Evolutionary conservation across 2,329 filamentous ascomycete species (phyloP).

Genomic region (Alternaria arborescens): DNA sequence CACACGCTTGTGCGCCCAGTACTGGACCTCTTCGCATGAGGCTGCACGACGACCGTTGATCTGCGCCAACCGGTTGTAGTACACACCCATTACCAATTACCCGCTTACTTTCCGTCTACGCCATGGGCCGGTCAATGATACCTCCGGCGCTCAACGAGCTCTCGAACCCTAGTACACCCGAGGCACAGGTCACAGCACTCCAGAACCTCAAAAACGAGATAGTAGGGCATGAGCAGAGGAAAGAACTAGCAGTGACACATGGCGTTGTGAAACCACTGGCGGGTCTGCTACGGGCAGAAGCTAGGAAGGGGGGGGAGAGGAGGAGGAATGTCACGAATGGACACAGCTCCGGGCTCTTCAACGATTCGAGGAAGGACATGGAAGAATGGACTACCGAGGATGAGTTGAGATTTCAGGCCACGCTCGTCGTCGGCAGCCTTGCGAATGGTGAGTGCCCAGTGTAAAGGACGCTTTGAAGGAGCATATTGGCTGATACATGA

Average conservation of each 20-base stretch:
- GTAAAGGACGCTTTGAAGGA: background rate
- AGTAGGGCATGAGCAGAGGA: constrained; percentile 86
- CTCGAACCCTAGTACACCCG: constrained; percentile 46
- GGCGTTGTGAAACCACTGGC: constrained; percentile 73
- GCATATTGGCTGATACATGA: constrained; percentile 27
- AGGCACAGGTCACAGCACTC: constrained; percentile 64
- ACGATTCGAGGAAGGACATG: constrained; percentile 10
- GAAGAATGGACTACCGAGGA: constrained; percentile 68
- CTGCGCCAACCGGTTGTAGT: constrained; percentile 19
- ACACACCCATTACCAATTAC: constrained; percentile 16
- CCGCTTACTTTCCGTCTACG: constrained; percentile 9
- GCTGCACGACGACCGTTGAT: constrained; percentile 15
- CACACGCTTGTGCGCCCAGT: constrained; percentile 10
- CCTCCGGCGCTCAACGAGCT: constrained; percentile 51
- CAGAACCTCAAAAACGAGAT: constrained; percentile 86
- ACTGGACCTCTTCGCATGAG: constrained; percentile 10
- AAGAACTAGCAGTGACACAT: constrained; percentile 76
- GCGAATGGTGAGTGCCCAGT: constrained; percentile 71
- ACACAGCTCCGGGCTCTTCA: constrained; percentile 18
- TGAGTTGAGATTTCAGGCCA: constrained; percentile 75
- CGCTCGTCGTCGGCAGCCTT: constrained; percentile 84
- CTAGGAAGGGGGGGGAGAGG: constrained; percentile 58
- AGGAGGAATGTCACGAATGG: constrained; percentile 55
- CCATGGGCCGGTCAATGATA: constrained; percentile 49
- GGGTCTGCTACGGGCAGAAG: constrained; percentile 57